Evolutionary conservation across 306 rosid species (phyloP).

Genomic region (Lagenaria siceraria): DNA sequence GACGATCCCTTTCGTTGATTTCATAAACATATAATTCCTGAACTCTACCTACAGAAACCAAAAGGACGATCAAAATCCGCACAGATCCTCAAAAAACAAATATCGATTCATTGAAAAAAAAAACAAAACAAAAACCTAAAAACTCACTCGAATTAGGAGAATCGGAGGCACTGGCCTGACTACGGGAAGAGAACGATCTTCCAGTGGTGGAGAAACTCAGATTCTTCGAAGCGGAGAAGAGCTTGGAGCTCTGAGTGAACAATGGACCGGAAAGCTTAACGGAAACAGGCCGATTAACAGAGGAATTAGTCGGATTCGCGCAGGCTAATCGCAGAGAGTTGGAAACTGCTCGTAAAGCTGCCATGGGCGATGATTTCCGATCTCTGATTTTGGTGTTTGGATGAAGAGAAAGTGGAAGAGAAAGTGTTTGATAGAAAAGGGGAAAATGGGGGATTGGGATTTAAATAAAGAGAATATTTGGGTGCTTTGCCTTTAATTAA

Average conservation of each 20-base stretch:
- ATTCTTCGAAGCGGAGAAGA: slow-evolving; percentile 6
- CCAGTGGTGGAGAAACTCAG: slow-evolving; percentile 4
- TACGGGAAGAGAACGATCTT: slow-evolving; percentile 30
- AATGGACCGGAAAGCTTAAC: slow-evolving; percentile 11
- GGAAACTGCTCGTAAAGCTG: not conserved
- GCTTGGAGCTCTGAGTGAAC: slow-evolving; percentile 19
- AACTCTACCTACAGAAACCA: slow-evolving; percentile 30
- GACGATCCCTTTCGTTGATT: slow-evolving; percentile 60
- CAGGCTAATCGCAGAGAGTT: not conserved
- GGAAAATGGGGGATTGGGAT: not conserved
- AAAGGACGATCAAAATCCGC: not conserved
- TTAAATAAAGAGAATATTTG: not conserved
- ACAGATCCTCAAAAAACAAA: not conserved
- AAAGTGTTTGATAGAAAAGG: not conserved
- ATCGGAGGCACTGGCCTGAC: slow-evolving; percentile 22
- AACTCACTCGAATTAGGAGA: slow-evolving; percentile 11
- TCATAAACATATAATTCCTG: slow-evolving; percentile 53
- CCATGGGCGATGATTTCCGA: not conserved
- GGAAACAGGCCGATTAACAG: not conserved
- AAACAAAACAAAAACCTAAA: not conserved
- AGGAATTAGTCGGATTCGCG: not conserved
- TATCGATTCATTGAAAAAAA: not conserved
- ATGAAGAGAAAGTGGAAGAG: not conserved
- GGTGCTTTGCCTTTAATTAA: not conserved
- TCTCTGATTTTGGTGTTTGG: not conserved